Evolutionary conservation across 495 filamentous ascomycete species (phyloP).

Genomic region (Copromyces sp.): DNA sequence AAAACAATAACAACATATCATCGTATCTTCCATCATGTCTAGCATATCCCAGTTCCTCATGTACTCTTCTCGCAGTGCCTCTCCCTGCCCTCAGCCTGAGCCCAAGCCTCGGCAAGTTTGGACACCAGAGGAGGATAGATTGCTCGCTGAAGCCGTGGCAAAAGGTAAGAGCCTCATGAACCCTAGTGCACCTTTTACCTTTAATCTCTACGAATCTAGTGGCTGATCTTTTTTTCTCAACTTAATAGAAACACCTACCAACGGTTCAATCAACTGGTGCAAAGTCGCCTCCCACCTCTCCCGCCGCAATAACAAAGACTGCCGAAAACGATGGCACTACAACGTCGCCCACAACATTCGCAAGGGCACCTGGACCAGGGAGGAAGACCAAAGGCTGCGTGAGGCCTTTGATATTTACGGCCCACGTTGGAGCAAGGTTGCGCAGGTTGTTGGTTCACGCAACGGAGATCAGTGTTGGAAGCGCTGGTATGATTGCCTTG

Average conservation of each 20-base stretch:
- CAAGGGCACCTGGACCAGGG: conserved; percentile 30
- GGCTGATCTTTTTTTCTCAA: not conserved
- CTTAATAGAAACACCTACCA: conserved; percentile 11
- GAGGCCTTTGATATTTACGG: conserved; percentile 27
- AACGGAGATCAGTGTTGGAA: conserved; percentile 29
- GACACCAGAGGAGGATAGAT: conserved; percentile 19
- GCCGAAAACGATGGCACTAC: conserved; percentile 32
- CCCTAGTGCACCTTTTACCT: not conserved
- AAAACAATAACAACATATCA: not conserved
- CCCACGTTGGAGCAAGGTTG: conserved; percentile 25
- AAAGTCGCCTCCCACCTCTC: conserved; percentile 28
- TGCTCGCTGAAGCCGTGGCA: conserved; percentile 14
- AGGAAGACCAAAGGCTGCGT: conserved; percentile 29
- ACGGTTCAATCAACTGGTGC: conserved; percentile 31
- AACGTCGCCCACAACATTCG: conserved; percentile 28
- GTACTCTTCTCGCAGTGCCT: not conserved
- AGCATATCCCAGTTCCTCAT: not conserved
- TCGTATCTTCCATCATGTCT: not conserved
- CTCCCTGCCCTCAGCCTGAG: not conserved
- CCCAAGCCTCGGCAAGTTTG: conserved; percentile 17
- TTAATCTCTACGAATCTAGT: not conserved
- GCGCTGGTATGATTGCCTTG: conserved; percentile 24
- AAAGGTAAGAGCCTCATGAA: conserved; percentile 5
- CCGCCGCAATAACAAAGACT: conserved; percentile 33
- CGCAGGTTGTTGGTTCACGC: conserved; percentile 18